These are phyloP conservation scores for Xylaria sp. DNA, from an alignment of 2,329 filamentous ascomycete genomes.

Conservation along the genomic window DNA sequence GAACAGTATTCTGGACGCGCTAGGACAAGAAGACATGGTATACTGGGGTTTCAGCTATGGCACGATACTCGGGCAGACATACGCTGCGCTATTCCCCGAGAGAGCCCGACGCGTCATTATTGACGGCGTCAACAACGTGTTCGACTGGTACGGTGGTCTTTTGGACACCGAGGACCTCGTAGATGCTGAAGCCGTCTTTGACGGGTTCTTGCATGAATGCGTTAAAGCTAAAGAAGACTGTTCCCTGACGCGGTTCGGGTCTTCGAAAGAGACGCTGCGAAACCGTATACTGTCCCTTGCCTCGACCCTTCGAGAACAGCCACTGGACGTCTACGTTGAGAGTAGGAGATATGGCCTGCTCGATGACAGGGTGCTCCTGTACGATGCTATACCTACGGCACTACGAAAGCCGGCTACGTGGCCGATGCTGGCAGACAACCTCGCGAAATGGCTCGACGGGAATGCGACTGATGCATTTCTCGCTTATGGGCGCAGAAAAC, in stretches of 20 bases:
- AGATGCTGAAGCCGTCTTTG: constrained; percentile 58
- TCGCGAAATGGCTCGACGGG: constrained; percentile 53
- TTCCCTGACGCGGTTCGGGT: constrained; percentile 53
- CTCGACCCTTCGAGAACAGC: constrained; percentile 52
- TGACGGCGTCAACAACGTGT: constrained; percentile 52
- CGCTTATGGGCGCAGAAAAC: constrained; percentile 47
- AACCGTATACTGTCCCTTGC: constrained; percentile 51
- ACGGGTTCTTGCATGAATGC: constrained; percentile 59
- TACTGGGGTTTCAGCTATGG: constrained; percentile 58
- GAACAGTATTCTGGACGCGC: constrained; percentile 60
- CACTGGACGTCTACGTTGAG: constrained; percentile 58
- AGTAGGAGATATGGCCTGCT: constrained; percentile 54
- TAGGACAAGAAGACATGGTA: constrained; percentile 53
- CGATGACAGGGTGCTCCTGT: constrained; percentile 52
- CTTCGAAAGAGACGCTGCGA: constrained; percentile 52
- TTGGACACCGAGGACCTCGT: constrained; percentile 53
- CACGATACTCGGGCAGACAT: constrained; percentile 55
- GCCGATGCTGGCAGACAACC: constrained; percentile 51
- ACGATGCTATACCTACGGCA: constrained; percentile 53
- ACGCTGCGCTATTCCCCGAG: constrained; percentile 53
- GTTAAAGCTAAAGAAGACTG: constrained; percentile 61
- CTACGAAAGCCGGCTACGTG: constrained; percentile 55
- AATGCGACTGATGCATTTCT: constrained; percentile 55
- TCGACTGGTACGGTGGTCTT: constrained; percentile 55
- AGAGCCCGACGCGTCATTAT: constrained; percentile 52